Evolutionary conservation across 495 filamentous ascomycete species (phyloP), one percentile per base, ranked within the genome.

Genomic region (Penicillium waksmanii): DNA sequence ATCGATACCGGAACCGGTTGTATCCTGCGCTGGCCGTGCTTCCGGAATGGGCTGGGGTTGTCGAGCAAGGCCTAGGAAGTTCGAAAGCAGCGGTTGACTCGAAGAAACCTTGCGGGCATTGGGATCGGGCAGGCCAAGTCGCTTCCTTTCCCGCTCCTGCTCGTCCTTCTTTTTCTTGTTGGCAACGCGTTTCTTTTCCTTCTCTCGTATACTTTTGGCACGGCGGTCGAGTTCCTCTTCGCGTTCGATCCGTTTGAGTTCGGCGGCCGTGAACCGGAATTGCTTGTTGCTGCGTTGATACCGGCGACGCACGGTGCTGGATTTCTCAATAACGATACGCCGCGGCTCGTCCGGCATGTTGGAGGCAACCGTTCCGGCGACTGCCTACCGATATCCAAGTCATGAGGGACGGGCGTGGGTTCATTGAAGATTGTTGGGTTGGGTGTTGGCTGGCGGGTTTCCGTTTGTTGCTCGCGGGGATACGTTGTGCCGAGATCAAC

Each of bases 221-320:
- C 66, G 70, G 1, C 58, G 65, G 44, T 74, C 73, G 12, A 66
- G 69, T 55, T 77, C 77, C 53, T 78, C 69, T 36, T 82, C 77
- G 35, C 77, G 74, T 49, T 82, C 81, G 50, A 79, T 79, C 7
- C 70, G 70, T 13, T 65, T 66, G 18, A 80, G 68, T 60, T 80
- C 71, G 11, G 74, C 71, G 13, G 80, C 66, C 23, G 73, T 72
- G 58, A 77, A 77, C 47, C 72, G 52, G 64, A 77, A 69, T 46
- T 67, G 73, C 61, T 75, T 76, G 72, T 77, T 77, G 63, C 72
- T 77, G 64, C 80, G 75, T 57, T 81, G 77, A 68, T 81, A 82
- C 60, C 70, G 77, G 59, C 71, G 77, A 65, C 70, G 74, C 42
- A 72, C 73, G 17, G 66, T 73, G 63, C 72, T 75, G 60, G 70